Conservation (phyloP, 2,329 filamentous ascomycete genomes). For the Ascochyta pisi region DNA sequence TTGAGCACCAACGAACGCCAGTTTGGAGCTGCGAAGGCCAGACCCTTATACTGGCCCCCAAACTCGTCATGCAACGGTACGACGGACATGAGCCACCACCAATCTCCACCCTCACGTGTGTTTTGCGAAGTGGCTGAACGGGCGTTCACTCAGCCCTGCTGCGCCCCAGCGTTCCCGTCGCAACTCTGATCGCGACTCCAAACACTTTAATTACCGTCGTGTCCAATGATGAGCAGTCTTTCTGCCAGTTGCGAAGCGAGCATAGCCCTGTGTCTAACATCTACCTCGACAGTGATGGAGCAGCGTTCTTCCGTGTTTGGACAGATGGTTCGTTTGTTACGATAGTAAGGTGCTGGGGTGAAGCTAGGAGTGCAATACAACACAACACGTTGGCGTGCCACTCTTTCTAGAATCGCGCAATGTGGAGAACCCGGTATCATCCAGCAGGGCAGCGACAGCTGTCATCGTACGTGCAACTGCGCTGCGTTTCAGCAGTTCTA, state of each 20-base stretch:
- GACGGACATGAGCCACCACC: slow-evolving; percentile 8
- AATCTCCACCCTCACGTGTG: slow-evolving; percentile 16
- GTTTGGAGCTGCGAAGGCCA: not conserved
- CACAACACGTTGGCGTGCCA: slow-evolving; percentile 1
- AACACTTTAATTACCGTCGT: not conserved
- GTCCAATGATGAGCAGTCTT: slow-evolving; percentile 32
- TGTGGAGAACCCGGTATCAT: not conserved
- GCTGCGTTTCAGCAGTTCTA: not conserved
- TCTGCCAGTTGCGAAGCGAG: slow-evolving; percentile 35
- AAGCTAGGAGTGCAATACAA: not conserved
- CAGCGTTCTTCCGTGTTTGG: not conserved
- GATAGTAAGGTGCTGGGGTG: not conserved
- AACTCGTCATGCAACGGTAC: not conserved
- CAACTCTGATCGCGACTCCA: not conserved
- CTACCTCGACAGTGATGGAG: not conserved
- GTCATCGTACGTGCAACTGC: not conserved
- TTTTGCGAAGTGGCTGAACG: slow-evolving; percentile 19
- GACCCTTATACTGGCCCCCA: not conserved
- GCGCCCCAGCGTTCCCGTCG: slow-evolving; percentile 10
- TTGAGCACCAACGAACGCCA: not conserved
- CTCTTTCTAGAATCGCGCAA: not conserved
- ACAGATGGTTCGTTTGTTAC: not conserved
- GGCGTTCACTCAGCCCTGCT: slow-evolving; percentile 20
- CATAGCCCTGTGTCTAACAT: slow-evolving; percentile 30
- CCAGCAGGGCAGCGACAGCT: not conserved